Evolutionary conservation across 2,329 filamentous ascomycete species (phyloP).

Genomic region (Lizonia empirigonia): DNA sequence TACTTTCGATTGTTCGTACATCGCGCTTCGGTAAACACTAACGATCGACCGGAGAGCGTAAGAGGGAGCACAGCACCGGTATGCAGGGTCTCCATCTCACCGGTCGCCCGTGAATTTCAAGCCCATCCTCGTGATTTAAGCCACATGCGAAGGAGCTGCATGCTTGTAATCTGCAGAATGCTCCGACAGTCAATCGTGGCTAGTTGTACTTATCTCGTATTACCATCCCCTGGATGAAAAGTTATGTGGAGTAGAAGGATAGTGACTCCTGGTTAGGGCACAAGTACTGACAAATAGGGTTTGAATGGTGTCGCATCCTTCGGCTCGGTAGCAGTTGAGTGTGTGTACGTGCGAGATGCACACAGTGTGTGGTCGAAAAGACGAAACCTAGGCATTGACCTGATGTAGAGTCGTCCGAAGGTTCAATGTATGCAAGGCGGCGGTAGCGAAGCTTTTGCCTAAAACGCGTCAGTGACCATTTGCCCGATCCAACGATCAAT

Average conservation of each 20-base stretch:
- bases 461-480: neutral
- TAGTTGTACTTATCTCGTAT: too few relatives aligned
- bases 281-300: too few relatives aligned
- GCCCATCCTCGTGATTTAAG: neutral
- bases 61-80: neutral
- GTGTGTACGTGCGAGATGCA: too few relatives aligned
- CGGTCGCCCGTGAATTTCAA: constrained; percentile 1
- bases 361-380: too few relatives aligned
- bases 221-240: too few relatives aligned
- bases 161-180: too few relatives aligned
- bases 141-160: neutral
- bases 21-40: neutral
- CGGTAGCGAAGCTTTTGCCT: neutral
- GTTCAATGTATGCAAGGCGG: neutral
- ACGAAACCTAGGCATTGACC: constrained; percentile 5
- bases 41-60: neutral
- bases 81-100: constrained; percentile 13
- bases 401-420: neutral
- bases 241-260: too few relatives aligned
- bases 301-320: too few relatives aligned
- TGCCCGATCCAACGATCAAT: neutral
- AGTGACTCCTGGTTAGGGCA: too few relatives aligned
- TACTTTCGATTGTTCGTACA: neutral
- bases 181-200: too few relatives aligned
- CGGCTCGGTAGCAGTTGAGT: too few relatives aligned